Evolutionary conservation across 495 filamentous ascomycete species (phyloP).

Genomic region (Acidiella bohemica): DNA sequence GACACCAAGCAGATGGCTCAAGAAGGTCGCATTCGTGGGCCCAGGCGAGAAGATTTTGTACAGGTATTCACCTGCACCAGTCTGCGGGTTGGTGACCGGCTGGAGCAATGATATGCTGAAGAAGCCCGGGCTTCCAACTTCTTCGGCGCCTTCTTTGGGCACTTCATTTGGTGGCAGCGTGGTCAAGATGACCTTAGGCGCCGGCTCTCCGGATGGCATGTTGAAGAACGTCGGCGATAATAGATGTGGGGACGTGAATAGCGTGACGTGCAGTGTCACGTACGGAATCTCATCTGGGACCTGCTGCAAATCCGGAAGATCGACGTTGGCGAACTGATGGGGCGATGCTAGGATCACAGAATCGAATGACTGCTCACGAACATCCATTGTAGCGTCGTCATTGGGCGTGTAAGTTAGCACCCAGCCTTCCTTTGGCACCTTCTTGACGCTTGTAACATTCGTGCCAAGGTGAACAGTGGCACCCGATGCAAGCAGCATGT

Average conservation of each 20-base stretch:
- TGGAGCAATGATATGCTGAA: constrained; percentile 75
- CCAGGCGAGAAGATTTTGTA: constrained; percentile 93
- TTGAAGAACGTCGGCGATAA: constrained; percentile 60
- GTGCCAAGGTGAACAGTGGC: constrained; percentile 56
- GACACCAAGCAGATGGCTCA: constrained; percentile 39
- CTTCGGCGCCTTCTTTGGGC: constrained; percentile 35
- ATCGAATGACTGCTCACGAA: constrained; percentile 43
- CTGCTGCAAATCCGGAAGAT: constrained; percentile 25
- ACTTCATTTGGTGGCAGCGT: constrained; percentile 53
- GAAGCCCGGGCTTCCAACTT: constrained; percentile 60
- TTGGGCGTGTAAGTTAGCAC: constrained; percentile 40
- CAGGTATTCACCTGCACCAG: constrained; percentile 52
- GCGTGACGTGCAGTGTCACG: constrained; percentile 70
- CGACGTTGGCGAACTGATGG: constrained; percentile 61
- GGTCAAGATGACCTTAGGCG: constrained; percentile 67
- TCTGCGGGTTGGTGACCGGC: constrained; percentile 43
- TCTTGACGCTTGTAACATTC: constrained; percentile 46
- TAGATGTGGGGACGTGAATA: constrained; percentile 62
- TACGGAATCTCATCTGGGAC: constrained; percentile 64
- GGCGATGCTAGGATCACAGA: constrained; percentile 67
- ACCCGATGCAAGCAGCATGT: constrained; percentile 54
- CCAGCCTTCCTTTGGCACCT: constrained; percentile 24
- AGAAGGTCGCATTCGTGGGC: constrained; percentile 47
- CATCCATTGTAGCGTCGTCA: constrained; percentile 16
- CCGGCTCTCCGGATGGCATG: constrained; percentile 34